A percentile compares a stretch with the other conserved stretches of the same genome.
phyloP scores from a whole-genome alignment of 371 early-diverging fungal species.

The Nematocida sp. region DNA sequence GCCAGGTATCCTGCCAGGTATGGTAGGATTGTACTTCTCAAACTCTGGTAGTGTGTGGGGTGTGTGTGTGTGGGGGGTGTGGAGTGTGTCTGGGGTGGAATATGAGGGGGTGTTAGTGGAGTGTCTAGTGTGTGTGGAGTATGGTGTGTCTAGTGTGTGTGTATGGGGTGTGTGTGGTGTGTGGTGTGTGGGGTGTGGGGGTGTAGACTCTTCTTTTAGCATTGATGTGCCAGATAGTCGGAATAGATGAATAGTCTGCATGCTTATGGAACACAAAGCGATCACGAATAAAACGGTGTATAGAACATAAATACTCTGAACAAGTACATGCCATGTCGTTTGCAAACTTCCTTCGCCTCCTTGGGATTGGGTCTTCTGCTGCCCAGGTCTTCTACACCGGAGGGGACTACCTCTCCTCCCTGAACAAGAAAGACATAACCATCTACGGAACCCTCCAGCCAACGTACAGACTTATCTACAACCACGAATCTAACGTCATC shows the following conservation, averaged over 20 bases:
- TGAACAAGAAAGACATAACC: slow-evolving; percentile 30
- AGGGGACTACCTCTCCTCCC: slow-evolving; percentile 22
- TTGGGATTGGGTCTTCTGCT: slow-evolving; percentile 29
- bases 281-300: background rate
- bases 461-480: slow-evolving; percentile 40
- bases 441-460: slow-evolving; percentile 44
- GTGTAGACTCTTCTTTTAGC: background rate
- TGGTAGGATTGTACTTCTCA: too few species aligned
- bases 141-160: background rate
- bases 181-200: too few species aligned
- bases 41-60: background rate
- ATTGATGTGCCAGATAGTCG: background rate
- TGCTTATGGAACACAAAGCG: background rate
- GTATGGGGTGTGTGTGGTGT: background rate
- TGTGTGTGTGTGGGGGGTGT: background rate
- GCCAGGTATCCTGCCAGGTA: too few species aligned
- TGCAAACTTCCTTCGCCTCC: slow-evolving; percentile 37
- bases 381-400: background rate
- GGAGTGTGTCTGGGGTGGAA: background rate
- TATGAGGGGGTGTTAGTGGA: background rate
- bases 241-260: too few species aligned
- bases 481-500: slow-evolving; percentile 11
- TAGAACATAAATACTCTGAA: background rate
- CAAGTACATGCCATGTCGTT: slow-evolving; percentile 21
- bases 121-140: background rate